phyloP scores from a whole-genome alignment of 2,329 filamentous ascomycete genomes.

The Juglanconis oblonga region DNA sequence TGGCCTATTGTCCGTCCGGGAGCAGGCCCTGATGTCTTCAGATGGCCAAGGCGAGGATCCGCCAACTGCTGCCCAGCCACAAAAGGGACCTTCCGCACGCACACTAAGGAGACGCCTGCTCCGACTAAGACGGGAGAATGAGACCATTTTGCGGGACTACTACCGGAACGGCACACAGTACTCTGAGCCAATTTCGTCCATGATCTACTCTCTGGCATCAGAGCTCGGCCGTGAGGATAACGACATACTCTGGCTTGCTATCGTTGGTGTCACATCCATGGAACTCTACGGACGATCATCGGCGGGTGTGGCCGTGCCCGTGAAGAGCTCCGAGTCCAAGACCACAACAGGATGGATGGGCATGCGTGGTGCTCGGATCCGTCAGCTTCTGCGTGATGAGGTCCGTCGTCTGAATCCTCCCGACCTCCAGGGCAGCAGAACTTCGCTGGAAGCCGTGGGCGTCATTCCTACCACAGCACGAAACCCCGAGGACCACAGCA shows the following conservation, averaged over 20 bases:
- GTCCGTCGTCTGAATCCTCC: constrained; percentile 89
- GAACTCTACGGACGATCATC: constrained; percentile 87
- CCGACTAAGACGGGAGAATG: constrained; percentile 73
- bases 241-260: constrained; percentile 89
- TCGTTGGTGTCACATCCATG: constrained; percentile 91
- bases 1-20: constrained; percentile 55
- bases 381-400: constrained; percentile 85
- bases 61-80: constrained; percentile 57
- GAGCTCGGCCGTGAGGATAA: constrained; percentile 96
- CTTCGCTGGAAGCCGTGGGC: constrained; percentile 66
- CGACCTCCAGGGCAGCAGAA: constrained; percentile 50
- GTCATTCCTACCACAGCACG: constrained; percentile 85
- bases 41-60: constrained; percentile 46
- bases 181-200: constrained; percentile 89
- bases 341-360: constrained; percentile 73
- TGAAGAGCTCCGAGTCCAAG: constrained; percentile 53
- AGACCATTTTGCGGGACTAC: constrained; percentile 73
- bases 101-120: constrained; percentile 71
- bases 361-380: constrained; percentile 76
- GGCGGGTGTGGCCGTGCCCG: constrained; percentile 67
- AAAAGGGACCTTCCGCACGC: constrained; percentile 65
- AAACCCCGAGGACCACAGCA: constrained; percentile 87
- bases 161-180: constrained; percentile 87
- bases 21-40: constrained; percentile 43
- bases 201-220: constrained; percentile 91